phyloP scores from a whole-genome alignment of 495 filamentous ascomycete genomes.

The Hypoxylon intermedium region DNA sequence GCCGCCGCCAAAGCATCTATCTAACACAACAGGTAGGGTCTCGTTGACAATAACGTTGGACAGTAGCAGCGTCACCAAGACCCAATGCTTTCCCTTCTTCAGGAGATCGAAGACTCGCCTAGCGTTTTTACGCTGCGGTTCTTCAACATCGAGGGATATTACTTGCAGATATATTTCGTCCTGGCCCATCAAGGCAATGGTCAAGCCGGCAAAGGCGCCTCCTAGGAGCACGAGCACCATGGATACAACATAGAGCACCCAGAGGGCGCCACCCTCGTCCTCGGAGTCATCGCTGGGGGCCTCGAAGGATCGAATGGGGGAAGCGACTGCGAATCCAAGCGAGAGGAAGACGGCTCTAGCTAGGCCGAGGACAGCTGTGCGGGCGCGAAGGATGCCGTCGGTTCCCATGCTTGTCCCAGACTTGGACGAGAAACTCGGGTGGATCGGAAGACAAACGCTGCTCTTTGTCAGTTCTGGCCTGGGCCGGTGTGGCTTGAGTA shows the following conservation, averaged over 20 bases:
- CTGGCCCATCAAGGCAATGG: conserved; percentile 88
- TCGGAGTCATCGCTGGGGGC: conserved; percentile 44
- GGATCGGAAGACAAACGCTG: background rate
- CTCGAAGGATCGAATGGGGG: conserved; percentile 42
- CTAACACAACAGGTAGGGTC: conserved; percentile 92
- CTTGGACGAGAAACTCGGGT: conserved; percentile 1
- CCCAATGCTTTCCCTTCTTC: conserved; percentile 95
- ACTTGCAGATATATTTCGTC: conserved; percentile 98
- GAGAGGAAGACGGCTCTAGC: conserved; percentile 49
- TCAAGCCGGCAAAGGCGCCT: conserved; percentile 95
- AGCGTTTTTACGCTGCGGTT: conserved; percentile 80
- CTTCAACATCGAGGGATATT: conserved; percentile 74
- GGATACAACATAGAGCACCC: conserved; percentile 55
- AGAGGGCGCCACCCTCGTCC: conserved; percentile 49
- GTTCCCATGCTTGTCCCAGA: conserved; percentile 27
- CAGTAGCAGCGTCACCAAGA: conserved; percentile 91
- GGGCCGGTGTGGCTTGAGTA: no score
- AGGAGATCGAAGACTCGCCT: conserved; percentile 79
- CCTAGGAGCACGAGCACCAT: conserved; percentile 77
- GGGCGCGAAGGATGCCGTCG: conserved; percentile 48
- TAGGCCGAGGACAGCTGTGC: conserved; percentile 49
- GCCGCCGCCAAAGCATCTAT: conserved; percentile 90
- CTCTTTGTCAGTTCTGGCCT: background rate
- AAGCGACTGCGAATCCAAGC: conserved; percentile 46
- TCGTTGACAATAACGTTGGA: conserved; percentile 99